A percentile compares a stretch with the other conserved stretches of the same genome.
phyloP scores from a whole-genome alignment of 73 alveolate species.

The Tetrahymena borealis region DNA sequence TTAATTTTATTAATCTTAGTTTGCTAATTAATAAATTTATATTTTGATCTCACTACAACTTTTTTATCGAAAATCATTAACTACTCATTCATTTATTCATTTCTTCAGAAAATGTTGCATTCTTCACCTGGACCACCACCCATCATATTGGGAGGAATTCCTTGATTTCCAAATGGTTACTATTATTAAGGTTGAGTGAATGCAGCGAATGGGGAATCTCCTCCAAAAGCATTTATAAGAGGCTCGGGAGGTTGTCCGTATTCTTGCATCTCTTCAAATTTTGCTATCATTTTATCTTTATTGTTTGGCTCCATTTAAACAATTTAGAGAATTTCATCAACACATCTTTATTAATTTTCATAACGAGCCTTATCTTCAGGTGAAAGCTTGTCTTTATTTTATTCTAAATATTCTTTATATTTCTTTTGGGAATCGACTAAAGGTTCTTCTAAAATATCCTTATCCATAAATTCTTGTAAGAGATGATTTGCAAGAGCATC shows the following conservation, averaged over 20 bases:
- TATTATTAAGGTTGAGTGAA: not conserved
- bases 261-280: not conserved
- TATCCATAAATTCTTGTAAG: not conserved
- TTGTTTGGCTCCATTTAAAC: not conserved
- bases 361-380: not conserved
- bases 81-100: not conserved
- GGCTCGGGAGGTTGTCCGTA: not conserved
- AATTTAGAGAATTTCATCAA: not conserved
- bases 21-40: too few relatives aligned
- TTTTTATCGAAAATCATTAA: too few relatives aligned
- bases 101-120: not conserved
- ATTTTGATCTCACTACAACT: too few relatives aligned
- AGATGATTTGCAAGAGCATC: not conserved
- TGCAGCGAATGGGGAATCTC: not conserved
- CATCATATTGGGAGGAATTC: not conserved
- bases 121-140: not conserved
- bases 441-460: not conserved
- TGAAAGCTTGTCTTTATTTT: not conserved
- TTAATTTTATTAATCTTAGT: too few relatives aligned
- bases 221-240: not conserved
- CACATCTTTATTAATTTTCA: not conserved
- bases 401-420: not conserved
- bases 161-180: not conserved
- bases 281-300: not conserved
- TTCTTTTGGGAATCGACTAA: not conserved